Percentiles rank a stretch among this genome's conserved stretches.
Evolutionary conservation across 345 rosid species (phyloP).

Genomic region (Salix udensis): DNA sequence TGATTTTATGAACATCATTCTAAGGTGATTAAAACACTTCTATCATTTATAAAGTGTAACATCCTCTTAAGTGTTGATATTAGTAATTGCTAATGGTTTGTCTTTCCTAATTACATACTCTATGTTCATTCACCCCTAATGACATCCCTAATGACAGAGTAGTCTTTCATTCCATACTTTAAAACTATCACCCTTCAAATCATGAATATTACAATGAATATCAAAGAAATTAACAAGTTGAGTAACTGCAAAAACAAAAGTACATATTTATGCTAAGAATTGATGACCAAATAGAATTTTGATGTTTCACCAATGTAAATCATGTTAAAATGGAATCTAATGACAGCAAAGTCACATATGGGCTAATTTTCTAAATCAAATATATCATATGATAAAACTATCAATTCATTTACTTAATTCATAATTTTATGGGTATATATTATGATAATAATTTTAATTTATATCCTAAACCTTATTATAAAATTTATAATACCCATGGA

Average conservation of each 20-base stretch:
- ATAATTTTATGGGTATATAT: too few relatives aligned
- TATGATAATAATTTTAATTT: too few relatives aligned
- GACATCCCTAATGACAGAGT: neutral
- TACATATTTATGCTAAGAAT: neutral
- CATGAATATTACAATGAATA: too few relatives aligned
- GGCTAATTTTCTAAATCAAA: neutral
- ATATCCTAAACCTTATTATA: too few relatives aligned
- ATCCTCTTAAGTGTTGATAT: neutral
- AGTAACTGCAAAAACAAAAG: neutral
- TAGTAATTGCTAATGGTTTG: fast-evolving
- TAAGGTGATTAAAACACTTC: neutral
- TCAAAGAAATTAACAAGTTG: too few relatives aligned
- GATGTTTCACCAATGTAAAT: neutral
- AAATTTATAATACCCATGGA: too few relatives aligned
- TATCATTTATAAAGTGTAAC: neutral
- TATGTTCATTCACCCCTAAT: neutral
- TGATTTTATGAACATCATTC: neutral
- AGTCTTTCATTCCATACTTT: neutral
- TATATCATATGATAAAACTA: neutral
- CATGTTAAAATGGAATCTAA: neutral
- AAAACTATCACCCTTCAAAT: neutral
- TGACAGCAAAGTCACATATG: neutral
- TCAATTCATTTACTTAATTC: neutral
- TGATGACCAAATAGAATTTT: neutral
- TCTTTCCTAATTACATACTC: too few relatives aligned